Conservation (phyloP, 2,329 filamentous ascomycete genomes). For the Nemania sp. region DNA sequence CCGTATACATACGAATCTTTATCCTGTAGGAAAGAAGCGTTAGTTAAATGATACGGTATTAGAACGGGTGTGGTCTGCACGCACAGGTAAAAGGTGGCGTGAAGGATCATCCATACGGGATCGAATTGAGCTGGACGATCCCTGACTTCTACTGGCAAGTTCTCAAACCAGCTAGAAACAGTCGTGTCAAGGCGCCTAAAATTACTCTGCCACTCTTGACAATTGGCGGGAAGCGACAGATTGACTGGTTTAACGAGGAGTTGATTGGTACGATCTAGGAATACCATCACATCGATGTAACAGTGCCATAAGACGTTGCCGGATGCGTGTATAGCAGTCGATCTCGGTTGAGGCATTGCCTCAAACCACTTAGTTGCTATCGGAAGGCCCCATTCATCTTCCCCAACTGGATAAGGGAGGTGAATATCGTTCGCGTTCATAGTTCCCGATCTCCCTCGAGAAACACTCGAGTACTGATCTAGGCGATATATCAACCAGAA, state of each 20-base stretch:
- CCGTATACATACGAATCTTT: conserved; percentile 1
- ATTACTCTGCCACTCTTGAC: conserved; percentile 2
- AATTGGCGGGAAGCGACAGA: conserved; percentile 1
- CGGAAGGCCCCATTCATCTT: conserved; percentile 4
- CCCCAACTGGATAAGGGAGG: conserved; percentile 1
- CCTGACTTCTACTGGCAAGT: conserved; percentile 1
- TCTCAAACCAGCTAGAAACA: conserved; percentile 5
- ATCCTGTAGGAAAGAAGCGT: background rate
- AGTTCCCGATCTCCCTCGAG: background rate
- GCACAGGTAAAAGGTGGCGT: background rate
- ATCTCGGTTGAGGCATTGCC: background rate
- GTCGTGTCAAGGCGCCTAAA: conserved; percentile 2
- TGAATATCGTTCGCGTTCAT: conserved; percentile 4
- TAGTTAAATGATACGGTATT: background rate
- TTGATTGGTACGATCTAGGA: conserved; percentile 5
- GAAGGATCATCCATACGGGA: conserved; percentile 6
- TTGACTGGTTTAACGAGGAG: conserved; percentile 9
- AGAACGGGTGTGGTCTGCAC: background rate
- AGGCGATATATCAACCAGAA: conserved; percentile 12
- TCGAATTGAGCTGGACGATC: background rate
- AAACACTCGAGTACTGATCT: conserved; percentile 3
- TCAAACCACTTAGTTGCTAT: conserved; percentile 4
- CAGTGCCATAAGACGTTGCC: conserved; percentile 1
- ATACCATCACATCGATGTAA: conserved; percentile 8
- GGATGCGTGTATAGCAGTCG: background rate